phyloP scores from a whole-genome alignment of 176 grass and related monocot genomes.

The Zea luxurians region DNA sequence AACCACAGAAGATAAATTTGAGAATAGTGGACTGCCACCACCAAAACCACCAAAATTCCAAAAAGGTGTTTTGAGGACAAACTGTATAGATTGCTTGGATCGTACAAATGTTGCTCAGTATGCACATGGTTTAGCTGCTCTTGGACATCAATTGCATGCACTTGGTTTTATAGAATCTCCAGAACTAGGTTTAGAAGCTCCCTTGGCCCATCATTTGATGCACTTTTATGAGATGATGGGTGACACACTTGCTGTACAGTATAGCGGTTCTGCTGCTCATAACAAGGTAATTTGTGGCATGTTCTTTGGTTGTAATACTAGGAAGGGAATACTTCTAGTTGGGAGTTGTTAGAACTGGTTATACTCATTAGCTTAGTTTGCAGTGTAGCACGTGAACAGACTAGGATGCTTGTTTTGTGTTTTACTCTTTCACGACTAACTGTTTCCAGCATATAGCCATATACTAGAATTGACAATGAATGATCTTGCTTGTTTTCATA shows the following conservation, averaged over 20 bases:
- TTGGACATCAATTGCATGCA: slow-evolving; percentile 76
- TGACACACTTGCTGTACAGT: slow-evolving; percentile 84
- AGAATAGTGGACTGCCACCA: slow-evolving; percentile 35
- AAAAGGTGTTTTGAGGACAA: slow-evolving; percentile 79
- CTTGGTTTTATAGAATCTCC: slow-evolving; percentile 55
- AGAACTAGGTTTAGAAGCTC: slow-evolving; percentile 69
- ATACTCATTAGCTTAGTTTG: slow-evolving; percentile 8
- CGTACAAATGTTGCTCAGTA: slow-evolving; percentile 98
- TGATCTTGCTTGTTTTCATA: background rate
- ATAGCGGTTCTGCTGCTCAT: slow-evolving; percentile 90
- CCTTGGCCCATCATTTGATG: slow-evolving; percentile 83
- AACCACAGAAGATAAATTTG: slow-evolving; percentile 54
- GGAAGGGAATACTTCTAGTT: slow-evolving; percentile 25
- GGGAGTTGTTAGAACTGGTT: slow-evolving; percentile 1
- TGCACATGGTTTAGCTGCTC: slow-evolving; percentile 85
- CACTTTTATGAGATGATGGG: slow-evolving; percentile 85
- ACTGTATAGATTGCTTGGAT: slow-evolving; percentile 97
- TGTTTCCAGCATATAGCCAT: slow-evolving; percentile 4
- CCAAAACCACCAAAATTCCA: slow-evolving; percentile 65
- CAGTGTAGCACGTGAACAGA: background rate
- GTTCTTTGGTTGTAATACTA: slow-evolving; percentile 4
- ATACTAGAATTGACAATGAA: background rate
- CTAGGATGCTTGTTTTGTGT: slow-evolving; percentile 4
- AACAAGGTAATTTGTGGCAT: slow-evolving; percentile 69
- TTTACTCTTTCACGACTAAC: slow-evolving; percentile 1